Conservation (phyloP, 345 rosid species). For the Erysimum cheiranthoides region DNA sequence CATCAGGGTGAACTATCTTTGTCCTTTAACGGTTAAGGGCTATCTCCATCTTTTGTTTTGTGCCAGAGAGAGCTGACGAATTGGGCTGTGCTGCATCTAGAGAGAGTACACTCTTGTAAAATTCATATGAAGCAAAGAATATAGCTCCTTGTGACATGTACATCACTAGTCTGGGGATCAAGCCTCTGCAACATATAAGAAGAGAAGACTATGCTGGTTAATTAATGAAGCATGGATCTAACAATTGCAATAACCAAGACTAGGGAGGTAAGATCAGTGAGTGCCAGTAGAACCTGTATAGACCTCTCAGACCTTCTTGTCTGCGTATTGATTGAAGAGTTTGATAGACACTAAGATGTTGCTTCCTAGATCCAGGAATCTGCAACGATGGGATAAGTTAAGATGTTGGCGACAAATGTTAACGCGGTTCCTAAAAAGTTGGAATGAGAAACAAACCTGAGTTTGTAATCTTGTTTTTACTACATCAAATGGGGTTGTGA, state of each 20-base stretch:
- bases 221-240: too few relatives aligned
- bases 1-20: conserved; percentile 7
- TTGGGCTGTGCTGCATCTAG: conserved; percentile 44
- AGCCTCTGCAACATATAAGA: conserved; percentile 61
- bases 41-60: conserved; percentile 35
- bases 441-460: conserved; percentile 55
- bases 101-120: conserved; percentile 66
- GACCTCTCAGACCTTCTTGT: conserved; percentile 82
- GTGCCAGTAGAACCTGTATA: conserved; percentile 68
- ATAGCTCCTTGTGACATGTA: conserved; percentile 91
- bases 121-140: conserved; percentile 87
- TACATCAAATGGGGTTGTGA: conserved; percentile 93
- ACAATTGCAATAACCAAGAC: conserved; percentile 3
- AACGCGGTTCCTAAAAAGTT: background rate
- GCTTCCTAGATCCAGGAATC: conserved; percentile 78
- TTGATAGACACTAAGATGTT: conserved; percentile 62
- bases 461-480: conserved; percentile 95
- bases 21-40: conserved; percentile 13
- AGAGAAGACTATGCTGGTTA: conserved; percentile 17
- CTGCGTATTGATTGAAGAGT: conserved; percentile 67
- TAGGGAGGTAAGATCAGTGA: conserved; percentile 14
- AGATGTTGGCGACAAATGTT: background rate
- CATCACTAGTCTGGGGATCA: conserved; percentile 83
- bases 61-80: conserved; percentile 36
- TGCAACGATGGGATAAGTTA: conserved; percentile 43